These are phyloP conservation scores for Pyrrhoderma noxium DNA, from an alignment of 1,284 basidiomycete species.

Conservation along the genomic window DNA sequence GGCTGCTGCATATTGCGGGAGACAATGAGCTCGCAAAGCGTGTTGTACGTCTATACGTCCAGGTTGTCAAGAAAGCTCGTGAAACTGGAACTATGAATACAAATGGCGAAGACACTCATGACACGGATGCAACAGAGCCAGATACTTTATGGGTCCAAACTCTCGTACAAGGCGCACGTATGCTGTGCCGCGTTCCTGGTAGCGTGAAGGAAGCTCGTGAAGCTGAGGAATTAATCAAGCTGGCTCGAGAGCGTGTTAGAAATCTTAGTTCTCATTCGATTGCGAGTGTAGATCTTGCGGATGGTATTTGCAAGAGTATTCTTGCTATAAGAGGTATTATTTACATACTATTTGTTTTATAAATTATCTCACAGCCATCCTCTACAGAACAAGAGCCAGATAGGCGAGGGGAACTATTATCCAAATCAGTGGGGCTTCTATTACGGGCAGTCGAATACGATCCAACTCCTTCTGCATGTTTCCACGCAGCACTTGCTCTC, in stretches of 20 bases:
- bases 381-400: constrained; percentile 57
- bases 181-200: constrained; percentile 52
- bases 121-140: constrained; percentile 17
- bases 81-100: constrained; percentile 38
- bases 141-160: constrained; percentile 65
- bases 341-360: background rate
- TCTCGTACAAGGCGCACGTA: constrained; percentile 64
- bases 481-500: constrained; percentile 75
- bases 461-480: constrained; percentile 60
- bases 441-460: constrained; percentile 45
- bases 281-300: constrained; percentile 53
- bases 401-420: constrained; percentile 52
- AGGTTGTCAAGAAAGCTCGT: constrained; percentile 73
- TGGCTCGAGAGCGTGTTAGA: constrained; percentile 47
- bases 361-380: background rate
- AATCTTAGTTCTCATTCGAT: constrained; percentile 37
- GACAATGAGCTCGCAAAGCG: constrained; percentile 65
- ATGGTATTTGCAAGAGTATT: constrained; percentile 58
- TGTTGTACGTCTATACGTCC: constrained; percentile 75
- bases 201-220: constrained; percentile 49
- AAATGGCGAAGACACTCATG: constrained; percentile 20
- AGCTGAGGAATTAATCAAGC: constrained; percentile 48
- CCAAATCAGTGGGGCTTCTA: constrained; percentile 53
- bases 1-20: constrained; percentile 58
- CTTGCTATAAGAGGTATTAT: constrained; percentile 53